Conservation (phyloP, 2,329 filamentous ascomycete genomes). For the Xylaria polymorpha region DNA sequence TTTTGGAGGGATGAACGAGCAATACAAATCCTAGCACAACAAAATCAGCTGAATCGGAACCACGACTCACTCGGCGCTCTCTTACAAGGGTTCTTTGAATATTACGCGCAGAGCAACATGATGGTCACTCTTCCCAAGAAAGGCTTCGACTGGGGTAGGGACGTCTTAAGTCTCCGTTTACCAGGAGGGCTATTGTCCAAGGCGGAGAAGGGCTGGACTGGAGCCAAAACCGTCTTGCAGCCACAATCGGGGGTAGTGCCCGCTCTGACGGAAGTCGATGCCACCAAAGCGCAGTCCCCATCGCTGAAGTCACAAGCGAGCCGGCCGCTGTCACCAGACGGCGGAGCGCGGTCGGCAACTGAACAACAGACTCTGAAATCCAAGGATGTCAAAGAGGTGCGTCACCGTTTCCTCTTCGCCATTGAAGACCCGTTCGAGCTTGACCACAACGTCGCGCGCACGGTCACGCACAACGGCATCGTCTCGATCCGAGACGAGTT, state of each 20-base stretch:
- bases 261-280: constrained; percentile 37
- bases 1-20: constrained; percentile 83
- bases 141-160: constrained; percentile 82
- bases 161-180: constrained; percentile 82
- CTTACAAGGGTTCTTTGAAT: constrained; percentile 87
- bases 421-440: constrained; percentile 93
- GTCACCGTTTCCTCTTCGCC: constrained; percentile 84
- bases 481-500: constrained; percentile 87
- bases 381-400: constrained; percentile 72
- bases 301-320: constrained; percentile 39
- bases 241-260: constrained; percentile 54
- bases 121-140: constrained; percentile 63
- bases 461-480: constrained; percentile 85
- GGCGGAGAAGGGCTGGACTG: constrained; percentile 84
- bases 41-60: constrained; percentile 74
- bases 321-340: constrained; percentile 33
- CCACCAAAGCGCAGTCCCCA: constrained; percentile 34
- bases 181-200: constrained; percentile 78
- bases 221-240: constrained; percentile 77
- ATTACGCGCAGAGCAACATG: constrained; percentile 74
- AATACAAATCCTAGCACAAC: constrained; percentile 70
- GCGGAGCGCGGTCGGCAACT: constrained; percentile 8
- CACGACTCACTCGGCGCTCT: constrained; percentile 75
- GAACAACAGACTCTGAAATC: constrained; percentile 46
- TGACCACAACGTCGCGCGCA: constrained; percentile 88